A percentile compares a stretch with the other conserved stretches of the same genome.
Evolutionary conservation across 2,329 filamentous ascomycete genomes (phyloP).

Genomic region (Fusarium foetens): DNA sequence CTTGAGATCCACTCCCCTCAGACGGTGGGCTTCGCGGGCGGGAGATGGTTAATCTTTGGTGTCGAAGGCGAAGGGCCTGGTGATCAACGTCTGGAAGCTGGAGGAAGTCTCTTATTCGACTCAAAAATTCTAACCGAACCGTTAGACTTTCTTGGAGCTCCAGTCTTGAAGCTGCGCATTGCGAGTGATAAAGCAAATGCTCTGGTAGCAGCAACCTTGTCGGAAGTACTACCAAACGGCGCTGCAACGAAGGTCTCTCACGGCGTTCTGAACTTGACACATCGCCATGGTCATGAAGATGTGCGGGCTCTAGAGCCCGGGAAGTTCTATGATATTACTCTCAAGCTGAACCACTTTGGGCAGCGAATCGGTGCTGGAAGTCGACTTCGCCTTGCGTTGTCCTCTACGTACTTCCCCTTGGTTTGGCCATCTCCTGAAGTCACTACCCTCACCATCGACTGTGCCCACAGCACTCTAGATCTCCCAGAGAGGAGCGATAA

Average conservation of each 20-base stretch:
- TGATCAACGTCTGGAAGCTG: slow-evolving; percentile 5
- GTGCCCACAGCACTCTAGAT: not conserved
- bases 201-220: not conserved
- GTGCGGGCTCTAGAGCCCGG: not conserved
- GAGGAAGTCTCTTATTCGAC: not conserved
- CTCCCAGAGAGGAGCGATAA: not conserved
- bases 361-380: not conserved
- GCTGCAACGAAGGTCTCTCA: slow-evolving; percentile 1
- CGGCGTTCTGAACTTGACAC: slow-evolving; percentile 4
- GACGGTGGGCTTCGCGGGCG: not conserved
- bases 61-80: slow-evolving; percentile 1
- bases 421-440: slow-evolving; percentile 8
- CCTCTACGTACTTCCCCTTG: slow-evolving; percentile 3
- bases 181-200: not conserved
- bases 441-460: not conserved
- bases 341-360: not conserved
- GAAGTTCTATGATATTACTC: not conserved
- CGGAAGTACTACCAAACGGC: not conserved
- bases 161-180: not conserved
- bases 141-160: not conserved
- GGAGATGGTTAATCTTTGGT: slow-evolving; percentile 4
- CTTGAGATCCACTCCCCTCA: slow-evolving; percentile 1
- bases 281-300: not conserved
- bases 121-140: not conserved
- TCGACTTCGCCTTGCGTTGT: not conserved